Conservation (phyloP, 495 filamentous ascomycete genomes). For the Pyrenula massariospora region DNA sequence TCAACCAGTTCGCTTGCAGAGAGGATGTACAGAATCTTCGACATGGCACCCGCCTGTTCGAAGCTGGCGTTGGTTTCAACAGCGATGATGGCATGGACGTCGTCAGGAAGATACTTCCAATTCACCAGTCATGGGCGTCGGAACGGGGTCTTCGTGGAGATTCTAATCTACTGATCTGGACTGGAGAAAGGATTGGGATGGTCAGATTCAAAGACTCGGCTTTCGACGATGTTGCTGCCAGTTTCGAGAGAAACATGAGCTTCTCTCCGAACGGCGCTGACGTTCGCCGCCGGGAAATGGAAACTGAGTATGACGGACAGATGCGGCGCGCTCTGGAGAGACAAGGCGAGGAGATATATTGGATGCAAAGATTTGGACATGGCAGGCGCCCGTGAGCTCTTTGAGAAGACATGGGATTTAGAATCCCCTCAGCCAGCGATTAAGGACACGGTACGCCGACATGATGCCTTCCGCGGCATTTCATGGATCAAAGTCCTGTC, state of each 20-base stretch:
- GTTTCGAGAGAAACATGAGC: constrained; percentile 28
- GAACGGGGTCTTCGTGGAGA: constrained; percentile 17
- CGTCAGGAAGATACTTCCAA: constrained; percentile 59
- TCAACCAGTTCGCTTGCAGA: constrained; percentile 30
- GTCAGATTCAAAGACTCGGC: constrained; percentile 33
- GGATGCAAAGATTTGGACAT: constrained; percentile 54
- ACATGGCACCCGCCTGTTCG: background rate
- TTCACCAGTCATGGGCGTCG: constrained; percentile 30
- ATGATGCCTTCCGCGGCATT: too few species aligned
- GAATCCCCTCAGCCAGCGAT: too few species aligned
- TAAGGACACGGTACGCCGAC: too few species aligned
- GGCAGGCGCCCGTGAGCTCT: background rate
- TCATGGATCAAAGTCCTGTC: too few species aligned
- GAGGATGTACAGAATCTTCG: constrained; percentile 5
- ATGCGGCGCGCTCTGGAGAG: constrained; percentile 67
- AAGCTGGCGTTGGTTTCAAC: background rate
- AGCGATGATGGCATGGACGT: constrained; percentile 26
- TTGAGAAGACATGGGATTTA: too few species aligned
- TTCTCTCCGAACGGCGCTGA: background rate
- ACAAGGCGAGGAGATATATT: constrained; percentile 75
- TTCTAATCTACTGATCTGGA: constrained; percentile 62
- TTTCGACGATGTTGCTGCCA: constrained; percentile 25
- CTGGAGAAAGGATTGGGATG: constrained; percentile 66
- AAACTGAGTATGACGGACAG: constrained; percentile 47
- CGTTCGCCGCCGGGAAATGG: constrained; percentile 16